Base-by-base conservation (phyloP, 2,329 filamentous ascomycete species). In the Colletotrichum spinosum region DNA sequence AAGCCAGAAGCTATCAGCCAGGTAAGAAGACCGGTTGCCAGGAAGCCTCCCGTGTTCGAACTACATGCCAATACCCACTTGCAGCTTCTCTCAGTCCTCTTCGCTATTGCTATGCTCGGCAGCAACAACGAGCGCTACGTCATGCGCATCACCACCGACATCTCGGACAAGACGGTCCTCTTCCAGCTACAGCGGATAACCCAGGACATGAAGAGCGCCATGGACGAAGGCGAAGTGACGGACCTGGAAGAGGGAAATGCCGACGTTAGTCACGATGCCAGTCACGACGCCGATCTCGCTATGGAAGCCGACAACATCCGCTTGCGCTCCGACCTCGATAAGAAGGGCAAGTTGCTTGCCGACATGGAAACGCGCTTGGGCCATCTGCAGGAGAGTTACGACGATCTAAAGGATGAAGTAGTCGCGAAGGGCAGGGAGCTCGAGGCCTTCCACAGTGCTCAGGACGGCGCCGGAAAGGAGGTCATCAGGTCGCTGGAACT, bases 321-420 rank as follows among this genome's bases (percentile, higher is more conserved):
- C 53, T 75, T 87, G 41, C 79, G 83, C 53, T 79, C 81, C 59
- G 81, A 87, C 69, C 79, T 84, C 39, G 85, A 88, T 13, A 76
- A 78, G 6, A 78, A 86, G 48, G 86, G 81, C 69, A 88, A 88
- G 72, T 82, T 82, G 45, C 81, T 86, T 60, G 87, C 86, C 48
- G 85, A 88, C 72, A 83, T 87, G 67, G 84, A 86, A 60, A 84
- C 86, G 6, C 83, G 87, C 17, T 79, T 90, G 54, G 87, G 88
- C 62, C 82, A 86, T 71, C 77, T 90, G 15, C 84, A 88, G 69
- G 82, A 85, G 67, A 88, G 83, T 55, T 83, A 92, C 68, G 89
- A 93, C 67, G 86, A 88, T 68, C 78, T 92, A 50, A 86, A 90
- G 70, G 84, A 86, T 52, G 83, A 91, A 71, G 87, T 89, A 57